Evolutionary conservation across 345 rosid genomes (phyloP), one percentile per base, ranked within the genome.

Genomic region (Pugionium dolabratum): DNA sequence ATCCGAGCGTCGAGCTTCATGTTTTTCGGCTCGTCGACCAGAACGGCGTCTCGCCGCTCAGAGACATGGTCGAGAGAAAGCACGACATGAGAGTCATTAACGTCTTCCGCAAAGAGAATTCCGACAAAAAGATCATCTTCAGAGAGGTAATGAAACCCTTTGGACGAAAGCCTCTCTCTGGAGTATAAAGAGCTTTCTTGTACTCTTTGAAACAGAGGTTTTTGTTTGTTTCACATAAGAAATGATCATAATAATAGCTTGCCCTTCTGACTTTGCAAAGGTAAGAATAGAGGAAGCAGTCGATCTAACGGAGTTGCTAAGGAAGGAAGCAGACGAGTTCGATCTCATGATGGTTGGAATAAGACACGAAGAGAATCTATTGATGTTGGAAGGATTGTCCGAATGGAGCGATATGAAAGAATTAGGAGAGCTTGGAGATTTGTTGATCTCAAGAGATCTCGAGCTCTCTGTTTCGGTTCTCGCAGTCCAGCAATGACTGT

Each of bases 271-370:
- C 45, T 32, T 42, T 45, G n/a, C 28, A 43, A 41, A 73, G 76
- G 62, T 65, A 31, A 73, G 76, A 18, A 63, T 73, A 41, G 49
- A 9, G 42, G 70, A 54, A 53, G 79, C 73, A 1, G 36, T 51
- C 4, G 75, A 76, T 0, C 72, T 75, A 44, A 2, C 46, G 26
- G 33, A 44, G 10, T 3, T 76, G 34, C 64, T 82, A 2, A 53
- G 68, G 44, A 7, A 29, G 8, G 53, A 70, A 33, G 73, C 67
- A 39, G 51, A 61, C 2, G 71, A 79, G 9, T 78, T 67, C 60
- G 82, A 80, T 40, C 62, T 82, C 43, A 68, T 80, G 35, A 32
- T 80, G 66, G 86, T 66, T 11, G 86, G 86, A 31, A 78, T 78
- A 55, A 71, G 80, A 61, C 86, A 76, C 51, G 76, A 65, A 42